Conservation (phyloP, 1,284 basidiomycete species). For the Lentinus polychrous region DNA sequence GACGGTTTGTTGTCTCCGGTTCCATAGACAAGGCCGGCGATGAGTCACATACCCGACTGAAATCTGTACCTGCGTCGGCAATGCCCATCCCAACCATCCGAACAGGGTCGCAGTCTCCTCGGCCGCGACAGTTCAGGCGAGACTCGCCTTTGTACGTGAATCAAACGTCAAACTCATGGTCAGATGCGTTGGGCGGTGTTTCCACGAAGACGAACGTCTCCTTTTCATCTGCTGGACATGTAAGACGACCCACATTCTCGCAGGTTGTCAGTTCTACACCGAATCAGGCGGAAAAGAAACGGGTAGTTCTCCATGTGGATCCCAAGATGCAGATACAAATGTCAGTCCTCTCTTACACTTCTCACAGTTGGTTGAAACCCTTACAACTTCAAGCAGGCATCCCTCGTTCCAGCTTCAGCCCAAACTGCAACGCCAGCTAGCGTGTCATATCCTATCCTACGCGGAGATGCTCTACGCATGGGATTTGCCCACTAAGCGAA, state of each 20-base stretch:
- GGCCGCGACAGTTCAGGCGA: background rate
- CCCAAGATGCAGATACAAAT: constrained; percentile 16
- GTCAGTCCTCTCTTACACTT: constrained; percentile 12
- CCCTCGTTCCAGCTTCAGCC: constrained; percentile 12
- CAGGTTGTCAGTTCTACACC: constrained; percentile 26
- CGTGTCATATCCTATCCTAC: constrained; percentile 60
- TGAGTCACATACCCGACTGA: constrained; percentile 5
- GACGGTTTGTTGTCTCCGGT: constrained; percentile 40
- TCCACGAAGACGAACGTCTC: constrained; percentile 26
- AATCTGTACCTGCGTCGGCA: background rate
- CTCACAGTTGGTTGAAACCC: background rate
- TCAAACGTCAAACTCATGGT: constrained; percentile 49
- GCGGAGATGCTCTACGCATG: constrained; percentile 71
- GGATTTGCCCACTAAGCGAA: constrained; percentile 58
- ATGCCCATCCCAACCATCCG: constrained; percentile 2
- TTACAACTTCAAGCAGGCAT: background rate
- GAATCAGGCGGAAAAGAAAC: constrained; percentile 27
- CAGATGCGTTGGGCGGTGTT: constrained; percentile 29
- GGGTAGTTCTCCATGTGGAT: constrained; percentile 24
- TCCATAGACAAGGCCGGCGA: constrained; percentile 9
- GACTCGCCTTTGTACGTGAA: constrained; percentile 20
- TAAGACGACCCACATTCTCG: constrained; percentile 32
- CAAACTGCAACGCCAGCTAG: constrained; percentile 33
- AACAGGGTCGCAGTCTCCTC: constrained; percentile 2
- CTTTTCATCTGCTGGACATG: constrained; percentile 32